Percentiles rank a stretch among this genome's conserved stretches.
Conservation (phyloP, 352 stramenopile species). For the Pythium phragmiticola region DNA sequence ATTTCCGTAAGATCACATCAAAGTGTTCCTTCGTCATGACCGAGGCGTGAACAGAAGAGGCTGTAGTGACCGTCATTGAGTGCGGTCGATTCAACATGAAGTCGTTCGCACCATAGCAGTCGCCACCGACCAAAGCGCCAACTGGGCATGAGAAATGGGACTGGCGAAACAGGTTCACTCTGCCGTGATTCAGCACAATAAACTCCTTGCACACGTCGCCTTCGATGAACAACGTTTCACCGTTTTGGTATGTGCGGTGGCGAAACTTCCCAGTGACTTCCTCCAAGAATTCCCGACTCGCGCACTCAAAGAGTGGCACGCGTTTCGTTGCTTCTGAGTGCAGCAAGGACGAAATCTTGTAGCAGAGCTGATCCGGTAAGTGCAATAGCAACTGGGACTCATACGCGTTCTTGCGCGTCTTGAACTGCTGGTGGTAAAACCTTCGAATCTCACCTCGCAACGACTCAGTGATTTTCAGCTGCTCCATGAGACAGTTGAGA, state of each 20-base stretch:
- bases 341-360: slow-evolving; percentile 69
- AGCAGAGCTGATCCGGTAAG: slow-evolving; percentile 70
- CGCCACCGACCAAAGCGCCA: slow-evolving; percentile 52
- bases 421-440: slow-evolving; percentile 75
- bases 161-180: slow-evolving; percentile 66
- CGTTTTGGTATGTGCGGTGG: slow-evolving; percentile 66
- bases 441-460: slow-evolving; percentile 61
- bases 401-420: slow-evolving; percentile 56
- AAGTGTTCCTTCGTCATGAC: slow-evolving; percentile 79
- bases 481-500: slow-evolving; percentile 63
- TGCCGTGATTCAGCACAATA: slow-evolving; percentile 56
- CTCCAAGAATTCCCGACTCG: slow-evolving; percentile 68
- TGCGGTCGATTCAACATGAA: slow-evolving; percentile 56
- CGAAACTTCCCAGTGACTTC: slow-evolving; percentile 81
- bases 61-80: slow-evolving; percentile 44
- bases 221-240: slow-evolving; percentile 66
- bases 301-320: slow-evolving; percentile 58
- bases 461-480: slow-evolving; percentile 48
- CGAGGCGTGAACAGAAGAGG: slow-evolving; percentile 52
- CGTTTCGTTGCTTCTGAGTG: slow-evolving; percentile 59
- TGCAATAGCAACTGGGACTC: slow-evolving; percentile 67
- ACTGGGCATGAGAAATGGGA: slow-evolving; percentile 42
- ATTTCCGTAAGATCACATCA: slow-evolving; percentile 60
- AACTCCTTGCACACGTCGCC: slow-evolving; percentile 73
- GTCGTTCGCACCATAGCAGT: slow-evolving; percentile 69